phyloP scores from a whole-genome alignment of 345 rosid genomes.

The Mercurialis annua region DNA sequence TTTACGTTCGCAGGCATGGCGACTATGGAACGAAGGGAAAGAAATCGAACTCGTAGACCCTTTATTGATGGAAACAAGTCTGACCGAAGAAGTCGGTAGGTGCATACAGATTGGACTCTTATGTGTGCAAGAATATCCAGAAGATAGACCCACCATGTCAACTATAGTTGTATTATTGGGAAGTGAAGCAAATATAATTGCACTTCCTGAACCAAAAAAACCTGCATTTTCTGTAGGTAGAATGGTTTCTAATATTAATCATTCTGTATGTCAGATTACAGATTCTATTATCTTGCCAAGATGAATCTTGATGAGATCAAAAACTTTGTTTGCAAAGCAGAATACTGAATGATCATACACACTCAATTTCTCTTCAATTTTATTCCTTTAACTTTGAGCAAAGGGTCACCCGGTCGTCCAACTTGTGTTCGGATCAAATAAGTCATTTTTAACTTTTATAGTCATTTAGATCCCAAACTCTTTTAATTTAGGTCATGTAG shows the following conservation, averaged over 20 bases:
- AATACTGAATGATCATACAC: neutral
- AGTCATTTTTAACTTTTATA: no score
- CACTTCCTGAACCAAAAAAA: slow-evolving; percentile 3
- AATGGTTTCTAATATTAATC: neutral
- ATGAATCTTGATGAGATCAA: neutral
- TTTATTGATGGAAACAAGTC: neutral
- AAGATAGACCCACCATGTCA: slow-evolving; percentile 13
- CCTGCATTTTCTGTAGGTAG: slow-evolving; percentile 13
- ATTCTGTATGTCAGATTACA: neutral
- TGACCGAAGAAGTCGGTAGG: neutral
- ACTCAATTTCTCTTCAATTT: no score
- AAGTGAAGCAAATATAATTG: slow-evolving; percentile 1
- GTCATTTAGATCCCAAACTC: no score
- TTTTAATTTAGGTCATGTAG: no score
- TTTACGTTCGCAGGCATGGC: neutral
- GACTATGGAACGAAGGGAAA: neutral
- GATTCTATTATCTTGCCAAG: slow-evolving; percentile 5
- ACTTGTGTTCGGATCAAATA: no score
- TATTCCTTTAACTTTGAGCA: no score
- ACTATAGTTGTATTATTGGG: slow-evolving; percentile 14
- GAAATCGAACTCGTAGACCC: neutral
- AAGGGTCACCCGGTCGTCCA: no score
- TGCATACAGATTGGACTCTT: slow-evolving; percentile 8
- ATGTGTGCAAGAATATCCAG: slow-evolving; percentile 13
- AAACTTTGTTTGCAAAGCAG: neutral